Conservation (phyloP, 2,329 filamentous ascomycete species). For the Ophiostoma pallidulum region DNA sequence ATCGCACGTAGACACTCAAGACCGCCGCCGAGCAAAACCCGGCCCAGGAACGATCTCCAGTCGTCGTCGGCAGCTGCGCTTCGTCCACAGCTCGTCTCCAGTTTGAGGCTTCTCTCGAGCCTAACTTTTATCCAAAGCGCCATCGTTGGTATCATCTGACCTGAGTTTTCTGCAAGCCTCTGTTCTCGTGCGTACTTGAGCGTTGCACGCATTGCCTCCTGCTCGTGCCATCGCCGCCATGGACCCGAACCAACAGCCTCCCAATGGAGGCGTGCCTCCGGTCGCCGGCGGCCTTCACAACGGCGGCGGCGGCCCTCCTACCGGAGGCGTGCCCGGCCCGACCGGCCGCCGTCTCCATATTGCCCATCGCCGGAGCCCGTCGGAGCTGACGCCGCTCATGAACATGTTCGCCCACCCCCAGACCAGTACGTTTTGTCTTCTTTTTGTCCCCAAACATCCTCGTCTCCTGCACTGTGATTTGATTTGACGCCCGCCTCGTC, state of each 20-base stretch:
- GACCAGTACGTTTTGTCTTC: slow-evolving; percentile 37
- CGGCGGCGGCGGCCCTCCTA: slow-evolving; percentile 25
- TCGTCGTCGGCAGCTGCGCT: too few relatives aligned
- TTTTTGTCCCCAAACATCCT: background rate
- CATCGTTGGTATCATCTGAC: background rate
- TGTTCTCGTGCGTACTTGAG: too few relatives aligned
- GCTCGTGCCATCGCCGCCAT: slow-evolving; percentile 40
- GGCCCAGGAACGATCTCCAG: too few relatives aligned
- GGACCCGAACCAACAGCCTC: slow-evolving; percentile 54
- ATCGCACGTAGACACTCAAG: too few relatives aligned
- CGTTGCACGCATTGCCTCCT: background rate
- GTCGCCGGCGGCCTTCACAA: too few relatives aligned
- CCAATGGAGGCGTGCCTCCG: slow-evolving; percentile 37
- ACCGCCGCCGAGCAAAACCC: too few relatives aligned
- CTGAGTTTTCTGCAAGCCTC: background rate
- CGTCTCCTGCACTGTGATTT: too few relatives aligned
- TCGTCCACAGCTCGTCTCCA: background rate
- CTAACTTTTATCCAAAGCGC: background rate
- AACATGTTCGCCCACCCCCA: slow-evolving; percentile 68
- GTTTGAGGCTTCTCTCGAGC: background rate
- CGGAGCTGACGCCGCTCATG: slow-evolving; percentile 94
- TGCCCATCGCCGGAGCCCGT: slow-evolving; percentile 91
- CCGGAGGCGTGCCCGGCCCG: slow-evolving; percentile 54
- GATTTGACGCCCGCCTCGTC: slow-evolving; percentile 11
- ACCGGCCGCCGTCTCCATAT: slow-evolving; percentile 89